Evolutionary conservation across 306 rosid species (phyloP).

Genomic region (Trichosanthes cucumerina): DNA sequence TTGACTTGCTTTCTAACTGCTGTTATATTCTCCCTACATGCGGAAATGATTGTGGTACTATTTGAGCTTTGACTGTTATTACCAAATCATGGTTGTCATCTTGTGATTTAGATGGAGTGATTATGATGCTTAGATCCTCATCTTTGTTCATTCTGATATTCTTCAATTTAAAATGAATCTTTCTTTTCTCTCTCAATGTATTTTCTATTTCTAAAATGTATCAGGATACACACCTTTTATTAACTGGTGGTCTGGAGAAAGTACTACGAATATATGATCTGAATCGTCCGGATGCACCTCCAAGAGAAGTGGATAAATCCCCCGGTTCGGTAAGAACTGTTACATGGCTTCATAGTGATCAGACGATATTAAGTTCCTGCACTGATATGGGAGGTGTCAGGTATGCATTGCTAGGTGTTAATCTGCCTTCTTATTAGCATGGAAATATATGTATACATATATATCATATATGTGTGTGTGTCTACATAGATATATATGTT

Average conservation of each 20-base stretch:
- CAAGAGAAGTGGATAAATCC: conserved; percentile 89
- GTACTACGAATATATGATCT: conserved; percentile 81
- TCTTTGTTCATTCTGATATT: not conserved
- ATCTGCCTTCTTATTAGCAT: not conserved
- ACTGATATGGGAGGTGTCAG: conserved; percentile 95
- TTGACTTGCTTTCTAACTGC: not conserved
- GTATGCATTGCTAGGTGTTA: conserved; percentile 19
- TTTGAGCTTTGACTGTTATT: not conserved
- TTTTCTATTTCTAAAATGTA: conserved; percentile 13
- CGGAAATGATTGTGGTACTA: not conserved
- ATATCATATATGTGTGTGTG: no score
- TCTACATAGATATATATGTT: not conserved
- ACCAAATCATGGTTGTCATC: not conserved
- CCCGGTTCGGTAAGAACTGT: conserved; percentile 95
- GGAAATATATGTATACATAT: not conserved
- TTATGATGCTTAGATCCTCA: not conserved
- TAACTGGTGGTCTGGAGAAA: conserved; percentile 93
- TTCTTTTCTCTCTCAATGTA: conserved; percentile 4
- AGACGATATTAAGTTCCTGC: conserved; percentile 92
- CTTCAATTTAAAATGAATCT: not conserved
- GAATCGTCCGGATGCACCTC: conserved; percentile 90
- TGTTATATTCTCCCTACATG: not conserved
- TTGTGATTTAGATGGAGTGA: not conserved
- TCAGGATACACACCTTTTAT: conserved; percentile 80
- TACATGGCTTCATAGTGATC: conserved; percentile 96